Percentiles rank a stretch among this genome's conserved stretches.
These are phyloP conservation scores for Fusarium praegraminearum DNA, from an alignment of 2,329 filamentous ascomycete genomes.

Conservation along the genomic window DNA sequence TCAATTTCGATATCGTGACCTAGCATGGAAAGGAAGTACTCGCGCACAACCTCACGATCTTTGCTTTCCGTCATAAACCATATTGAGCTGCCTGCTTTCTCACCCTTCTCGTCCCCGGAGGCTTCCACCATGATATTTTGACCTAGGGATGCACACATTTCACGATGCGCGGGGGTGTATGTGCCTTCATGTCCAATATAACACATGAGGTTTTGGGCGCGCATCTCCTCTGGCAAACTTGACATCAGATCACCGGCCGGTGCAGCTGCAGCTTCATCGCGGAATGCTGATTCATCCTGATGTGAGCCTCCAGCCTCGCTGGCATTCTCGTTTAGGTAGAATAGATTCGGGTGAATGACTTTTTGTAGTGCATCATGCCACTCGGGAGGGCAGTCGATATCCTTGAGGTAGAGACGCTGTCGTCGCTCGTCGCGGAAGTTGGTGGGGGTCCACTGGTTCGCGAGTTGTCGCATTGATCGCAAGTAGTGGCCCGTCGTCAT, in stretches of 20 bases:
- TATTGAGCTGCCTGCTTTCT: slow-evolving; percentile 87
- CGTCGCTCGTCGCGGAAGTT: slow-evolving; percentile 83
- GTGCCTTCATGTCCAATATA: slow-evolving; percentile 98
- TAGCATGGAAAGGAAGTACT: slow-evolving; percentile 92
- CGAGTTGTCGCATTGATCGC: slow-evolving; percentile 84
- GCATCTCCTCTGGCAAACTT: slow-evolving; percentile 85
- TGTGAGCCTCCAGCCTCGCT: slow-evolving; percentile 54
- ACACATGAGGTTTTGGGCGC: slow-evolving; percentile 97
- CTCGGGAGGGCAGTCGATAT: slow-evolving; percentile 91
- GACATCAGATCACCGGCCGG: slow-evolving; percentile 95
- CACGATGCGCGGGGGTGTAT: slow-evolving; percentile 92
- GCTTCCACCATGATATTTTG: slow-evolving; percentile 99
- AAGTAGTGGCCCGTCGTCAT: slow-evolving; percentile 93
- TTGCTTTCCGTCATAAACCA: slow-evolving; percentile 99
- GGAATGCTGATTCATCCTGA: slow-evolving; percentile 56
- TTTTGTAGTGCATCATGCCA: slow-evolving; percentile 86
- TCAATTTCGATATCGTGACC: slow-evolving; percentile 98
- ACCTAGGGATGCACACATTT: slow-evolving; percentile 96
- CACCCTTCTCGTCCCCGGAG: slow-evolving; percentile 77
- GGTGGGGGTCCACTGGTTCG: slow-evolving; percentile 80
- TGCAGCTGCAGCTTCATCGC: slow-evolving; percentile 69
- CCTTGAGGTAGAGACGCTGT: slow-evolving; percentile 94
- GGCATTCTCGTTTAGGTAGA: slow-evolving; percentile 89
- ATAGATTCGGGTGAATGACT: slow-evolving; percentile 83
- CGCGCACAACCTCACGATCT: slow-evolving; percentile 88